Conservation (phyloP, 495 filamentous ascomycete species). For the Letharia columbiana region DNA sequence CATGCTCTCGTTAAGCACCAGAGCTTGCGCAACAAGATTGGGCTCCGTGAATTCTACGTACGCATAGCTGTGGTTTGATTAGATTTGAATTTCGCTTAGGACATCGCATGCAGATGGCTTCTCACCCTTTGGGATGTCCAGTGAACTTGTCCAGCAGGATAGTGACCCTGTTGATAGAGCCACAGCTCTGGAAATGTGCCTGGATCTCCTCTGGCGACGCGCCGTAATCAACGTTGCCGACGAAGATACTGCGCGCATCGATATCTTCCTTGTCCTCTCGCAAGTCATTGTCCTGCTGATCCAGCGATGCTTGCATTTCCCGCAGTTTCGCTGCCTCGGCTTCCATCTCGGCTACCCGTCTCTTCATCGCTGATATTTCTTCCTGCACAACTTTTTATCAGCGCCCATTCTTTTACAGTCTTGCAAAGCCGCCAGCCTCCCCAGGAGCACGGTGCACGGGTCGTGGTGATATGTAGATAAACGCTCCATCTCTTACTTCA, state of each 20-base stretch:
- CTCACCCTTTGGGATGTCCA: constrained; percentile 95
- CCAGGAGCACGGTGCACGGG: constrained; percentile 15
- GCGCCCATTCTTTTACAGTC: constrained; percentile 25
- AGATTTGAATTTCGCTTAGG: constrained; percentile 9
- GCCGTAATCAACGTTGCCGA: constrained; percentile 98
- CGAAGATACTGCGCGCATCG: constrained; percentile 92
- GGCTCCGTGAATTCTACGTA: constrained; percentile 99
- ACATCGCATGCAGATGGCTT: constrained; percentile 23
- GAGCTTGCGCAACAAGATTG: constrained; percentile 80
- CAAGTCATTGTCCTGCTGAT: constrained; percentile 72
- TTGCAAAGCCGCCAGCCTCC: constrained; percentile 18
- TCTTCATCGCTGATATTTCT: constrained; percentile 97
- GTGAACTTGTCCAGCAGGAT: constrained; percentile 97
- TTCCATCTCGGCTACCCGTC: constrained; percentile 97
- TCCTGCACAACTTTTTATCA: constrained; percentile 47
- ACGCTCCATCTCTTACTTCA: constrained; percentile 30
- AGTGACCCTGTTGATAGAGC: constrained; percentile 95
- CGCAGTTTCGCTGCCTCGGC: constrained; percentile 91
- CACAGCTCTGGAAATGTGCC: constrained; percentile 95
- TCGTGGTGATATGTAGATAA: constrained; percentile 14
- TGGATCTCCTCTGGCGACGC: constrained; percentile 98
- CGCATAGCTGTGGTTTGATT: constrained; percentile 62
- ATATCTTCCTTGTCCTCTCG: constrained; percentile 93
- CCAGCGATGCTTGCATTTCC: constrained; percentile 89
- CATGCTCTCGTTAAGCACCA: constrained; percentile 93